Evolutionary conservation across 2,329 filamentous ascomycete species (phyloP), one percentile per base, ranked within the genome.

Genomic region (Pestalotiopsis sp.): DNA sequence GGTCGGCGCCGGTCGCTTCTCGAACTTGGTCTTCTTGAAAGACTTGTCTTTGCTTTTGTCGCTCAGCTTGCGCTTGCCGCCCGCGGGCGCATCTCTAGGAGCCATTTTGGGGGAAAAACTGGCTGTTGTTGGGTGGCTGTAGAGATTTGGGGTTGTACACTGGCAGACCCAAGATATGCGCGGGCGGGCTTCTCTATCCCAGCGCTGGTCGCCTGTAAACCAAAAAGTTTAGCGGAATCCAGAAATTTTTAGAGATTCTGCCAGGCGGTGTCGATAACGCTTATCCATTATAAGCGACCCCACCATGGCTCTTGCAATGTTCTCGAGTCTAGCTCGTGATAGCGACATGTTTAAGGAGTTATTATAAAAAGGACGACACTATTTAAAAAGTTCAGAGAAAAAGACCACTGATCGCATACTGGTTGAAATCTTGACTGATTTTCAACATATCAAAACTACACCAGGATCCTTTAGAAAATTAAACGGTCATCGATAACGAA

Each of bases 1-100:
- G 69, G 82, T 80, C 25, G 80, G 79, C 66, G 79, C 27, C 72
- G 74, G 73, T 74, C 71, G 73, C 71, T 76, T 77, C 69, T 72
- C 83, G 79, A 70, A 79, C 74, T 72, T 80, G 64, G 71, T 74
- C 70, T 76, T 77, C 73, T 76, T 80, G 73, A 70, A 81, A 68
- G 68, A 77, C 69, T 72, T 67, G 55, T 79, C 79, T 76, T 91
- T 91, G 60, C 77, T 82, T 57, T 82, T 79, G 77, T 87, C 89
- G 41, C 81, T 79, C 41, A 82, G 79, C 68, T 77, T 76, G 76
- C 85, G 88, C 76, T 91, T 91, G 61, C 77, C 82, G 59, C 82
- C 79, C 76, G 86, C 88, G 45, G 81, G 79, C 41, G 82, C 79
- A 67, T 76, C 75, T 76, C 85, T 88, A 13, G 82, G 82, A 41